phyloP scores from a whole-genome alignment of 257 asterid genomes.

The Nicotiana noctiflora region DNA sequence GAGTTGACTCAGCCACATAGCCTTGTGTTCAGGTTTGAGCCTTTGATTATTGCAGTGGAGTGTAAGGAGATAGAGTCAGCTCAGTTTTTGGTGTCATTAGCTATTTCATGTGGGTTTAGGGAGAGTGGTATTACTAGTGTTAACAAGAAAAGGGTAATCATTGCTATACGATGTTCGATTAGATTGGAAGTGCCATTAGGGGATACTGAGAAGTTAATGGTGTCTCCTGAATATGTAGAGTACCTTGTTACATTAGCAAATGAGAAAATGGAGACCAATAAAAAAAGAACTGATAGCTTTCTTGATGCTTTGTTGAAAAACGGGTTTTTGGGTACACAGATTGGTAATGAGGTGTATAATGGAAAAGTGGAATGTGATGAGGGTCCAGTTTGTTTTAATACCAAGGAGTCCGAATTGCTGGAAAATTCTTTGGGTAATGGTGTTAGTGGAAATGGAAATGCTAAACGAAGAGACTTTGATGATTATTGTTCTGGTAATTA shows the following conservation, averaged over 20 bases:
- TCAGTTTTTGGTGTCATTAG: constrained; percentile 61
- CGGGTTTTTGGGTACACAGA: constrained; percentile 33
- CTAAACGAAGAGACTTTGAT: constrained; percentile 23
- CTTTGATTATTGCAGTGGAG: constrained; percentile 84
- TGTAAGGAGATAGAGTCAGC: constrained; percentile 61
- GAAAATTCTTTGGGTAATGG: constrained; percentile 22
- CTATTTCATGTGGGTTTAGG: constrained; percentile 80
- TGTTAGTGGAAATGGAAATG: constrained; percentile 24
- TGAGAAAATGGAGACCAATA: constrained; percentile 76
- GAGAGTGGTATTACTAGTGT: constrained; percentile 93
- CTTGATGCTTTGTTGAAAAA: constrained; percentile 35
- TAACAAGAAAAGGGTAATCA: constrained; percentile 63
- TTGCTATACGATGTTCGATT: constrained; percentile 81
- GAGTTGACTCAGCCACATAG: constrained; percentile 10
- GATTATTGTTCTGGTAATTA: constrained; percentile 39
- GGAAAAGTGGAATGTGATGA: constrained; percentile 21
- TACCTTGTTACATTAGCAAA: constrained; percentile 70
- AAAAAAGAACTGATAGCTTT: constrained; percentile 62
- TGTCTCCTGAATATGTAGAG: constrained; percentile 56
- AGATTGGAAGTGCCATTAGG: constrained; percentile 90
- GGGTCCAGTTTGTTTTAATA: constrained; percentile 17
- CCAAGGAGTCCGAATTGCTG: constrained; percentile 16
- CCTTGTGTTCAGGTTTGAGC: constrained; percentile 78
- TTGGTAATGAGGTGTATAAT: neutral
- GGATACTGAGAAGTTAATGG: constrained; percentile 47